Evolutionary conservation across 2,329 filamentous ascomycete genomes (phyloP).

Genomic region (Diaporthe citrichinensis): DNA sequence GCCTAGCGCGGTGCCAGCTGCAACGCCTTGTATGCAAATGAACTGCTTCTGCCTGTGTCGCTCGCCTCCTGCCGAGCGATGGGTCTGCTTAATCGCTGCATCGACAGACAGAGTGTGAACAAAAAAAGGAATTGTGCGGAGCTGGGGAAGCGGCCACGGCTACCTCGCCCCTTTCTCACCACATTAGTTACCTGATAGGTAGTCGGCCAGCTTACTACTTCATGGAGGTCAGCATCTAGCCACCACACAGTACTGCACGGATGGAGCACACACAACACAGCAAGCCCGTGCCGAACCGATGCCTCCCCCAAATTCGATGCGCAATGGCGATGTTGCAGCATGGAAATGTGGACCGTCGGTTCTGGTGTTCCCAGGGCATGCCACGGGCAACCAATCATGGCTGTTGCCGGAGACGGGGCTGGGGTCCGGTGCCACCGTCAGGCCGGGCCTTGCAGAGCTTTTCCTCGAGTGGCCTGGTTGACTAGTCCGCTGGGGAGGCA

Average conservation of each 20-base stretch:
- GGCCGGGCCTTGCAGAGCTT: slow-evolving; percentile 22
- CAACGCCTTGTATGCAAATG: neutral
- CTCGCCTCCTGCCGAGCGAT: neutral
- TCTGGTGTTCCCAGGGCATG: neutral
- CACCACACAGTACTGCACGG: neutral
- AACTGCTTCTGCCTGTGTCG: neutral
- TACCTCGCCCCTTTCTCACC: too few species aligned
- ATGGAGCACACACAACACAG: neutral
- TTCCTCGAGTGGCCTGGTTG: neutral
- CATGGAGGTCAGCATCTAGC: neutral
- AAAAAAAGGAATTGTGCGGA: neutral
- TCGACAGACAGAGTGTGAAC: neutral
- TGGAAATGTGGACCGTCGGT: slow-evolving; percentile 19
- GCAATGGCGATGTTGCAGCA: slow-evolving; percentile 14
- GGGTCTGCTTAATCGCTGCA: neutral
- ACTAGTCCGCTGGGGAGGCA: neutral
- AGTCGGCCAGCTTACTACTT: neutral
- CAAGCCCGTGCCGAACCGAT: slow-evolving; percentile 6
- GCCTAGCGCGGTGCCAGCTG: neutral
- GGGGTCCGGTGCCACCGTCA: neutral
- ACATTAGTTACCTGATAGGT: too few species aligned
- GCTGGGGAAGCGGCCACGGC: slow-evolving; percentile 11
- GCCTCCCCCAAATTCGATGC: slow-evolving; percentile 20
- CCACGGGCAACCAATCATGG: neutral
- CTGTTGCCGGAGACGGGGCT: slow-evolving; percentile 16